Conservation (phyloP, 1,284 basidiomycete genomes). For the Cryptococcus sp. region DNA sequence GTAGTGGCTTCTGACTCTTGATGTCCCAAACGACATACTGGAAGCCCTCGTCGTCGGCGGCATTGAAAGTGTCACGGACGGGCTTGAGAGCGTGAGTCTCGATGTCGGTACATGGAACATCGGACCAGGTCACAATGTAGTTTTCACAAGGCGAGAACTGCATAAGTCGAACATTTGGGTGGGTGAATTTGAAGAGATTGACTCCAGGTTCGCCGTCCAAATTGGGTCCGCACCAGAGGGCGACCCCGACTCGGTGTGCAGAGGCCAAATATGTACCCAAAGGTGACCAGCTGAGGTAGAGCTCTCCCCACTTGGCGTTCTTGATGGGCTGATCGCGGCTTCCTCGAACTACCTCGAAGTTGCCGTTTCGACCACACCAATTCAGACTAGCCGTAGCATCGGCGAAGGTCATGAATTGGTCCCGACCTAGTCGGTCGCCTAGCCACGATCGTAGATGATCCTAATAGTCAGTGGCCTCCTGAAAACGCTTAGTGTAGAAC, state of each 20-base stretch:
- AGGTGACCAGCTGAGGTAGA: constrained; percentile 97
- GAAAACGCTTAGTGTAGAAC: constrained; percentile 20
- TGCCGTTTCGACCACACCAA: constrained; percentile 91
- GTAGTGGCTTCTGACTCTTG: constrained; percentile 84
- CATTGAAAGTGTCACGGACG: constrained; percentile 48
- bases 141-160: constrained; percentile 98
- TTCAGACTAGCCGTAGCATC: constrained; percentile 85
- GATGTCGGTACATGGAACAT: constrained; percentile 85
- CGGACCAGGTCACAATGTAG: constrained; percentile 97
- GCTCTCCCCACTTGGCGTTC: constrained; percentile 80
- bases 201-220: constrained; percentile 44
- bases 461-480: constrained; percentile 48
- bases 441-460: constrained; percentile 96
- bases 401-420: constrained; percentile 93
- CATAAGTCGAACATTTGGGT: constrained; percentile 91
- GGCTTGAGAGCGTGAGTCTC: constrained; percentile 64
- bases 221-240: constrained; percentile 80
- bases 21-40: constrained; percentile 98
- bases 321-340: constrained; percentile 52
- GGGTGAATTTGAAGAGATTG: constrained; percentile 68
- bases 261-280: constrained; percentile 91
- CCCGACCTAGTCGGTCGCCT: constrained; percentile 83
- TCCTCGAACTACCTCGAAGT: constrained; percentile 67
- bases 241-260: constrained; percentile 91
- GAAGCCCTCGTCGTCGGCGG: constrained; percentile 91